These are phyloP conservation scores for Manihot esculenta DNA, from an alignment of 441 rosid species.

Conservation along the genomic window DNA sequence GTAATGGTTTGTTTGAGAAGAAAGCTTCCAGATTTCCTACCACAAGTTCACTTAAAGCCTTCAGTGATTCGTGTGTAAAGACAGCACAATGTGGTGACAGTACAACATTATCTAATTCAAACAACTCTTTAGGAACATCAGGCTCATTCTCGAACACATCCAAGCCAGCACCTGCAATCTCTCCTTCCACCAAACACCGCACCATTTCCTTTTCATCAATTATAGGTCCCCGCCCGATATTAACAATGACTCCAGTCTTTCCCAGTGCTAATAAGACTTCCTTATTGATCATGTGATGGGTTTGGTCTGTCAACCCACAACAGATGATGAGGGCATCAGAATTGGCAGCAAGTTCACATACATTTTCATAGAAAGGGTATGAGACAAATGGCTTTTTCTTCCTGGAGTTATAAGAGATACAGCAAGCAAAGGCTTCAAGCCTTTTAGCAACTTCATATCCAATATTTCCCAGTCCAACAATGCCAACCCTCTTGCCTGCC, in stretches of 20 bases:
- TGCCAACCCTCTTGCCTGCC: conserved; percentile 57
- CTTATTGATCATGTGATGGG: conserved; percentile 49
- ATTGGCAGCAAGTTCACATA: conserved; percentile 48
- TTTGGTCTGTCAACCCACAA: conserved; percentile 41
- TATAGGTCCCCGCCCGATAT: conserved; percentile 58
- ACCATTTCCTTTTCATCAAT: conserved; percentile 69
- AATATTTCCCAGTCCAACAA: conserved; percentile 54
- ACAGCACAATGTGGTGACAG: conserved; percentile 42
- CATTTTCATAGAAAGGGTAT: conserved; percentile 42
- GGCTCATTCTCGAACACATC: conserved; percentile 71
- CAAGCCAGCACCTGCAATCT: conserved; percentile 64
- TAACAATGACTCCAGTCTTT: conserved; percentile 56
- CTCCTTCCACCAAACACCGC: conserved; percentile 39
- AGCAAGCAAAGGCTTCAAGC: conserved; percentile 59
- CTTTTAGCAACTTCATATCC: conserved; percentile 54
- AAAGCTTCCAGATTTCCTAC: conserved; percentile 57
- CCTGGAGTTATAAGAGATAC: conserved; percentile 58
- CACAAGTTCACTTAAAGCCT: conserved; percentile 28
- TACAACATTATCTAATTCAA: conserved; percentile 46
- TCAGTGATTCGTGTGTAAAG: conserved; percentile 36
- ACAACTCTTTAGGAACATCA: conserved; percentile 47
- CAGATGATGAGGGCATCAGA: conserved; percentile 52
- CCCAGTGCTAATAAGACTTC: conserved; percentile 59
- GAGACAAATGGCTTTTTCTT: conserved; percentile 37
- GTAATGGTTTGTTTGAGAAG: conserved; percentile 42